Percentiles rank a stretch among this genome's conserved stretches.
These are phyloP conservation scores for Calvatia gigantea DNA, from an alignment of 768 basidiomycete species.

Conservation along the genomic window DNA sequence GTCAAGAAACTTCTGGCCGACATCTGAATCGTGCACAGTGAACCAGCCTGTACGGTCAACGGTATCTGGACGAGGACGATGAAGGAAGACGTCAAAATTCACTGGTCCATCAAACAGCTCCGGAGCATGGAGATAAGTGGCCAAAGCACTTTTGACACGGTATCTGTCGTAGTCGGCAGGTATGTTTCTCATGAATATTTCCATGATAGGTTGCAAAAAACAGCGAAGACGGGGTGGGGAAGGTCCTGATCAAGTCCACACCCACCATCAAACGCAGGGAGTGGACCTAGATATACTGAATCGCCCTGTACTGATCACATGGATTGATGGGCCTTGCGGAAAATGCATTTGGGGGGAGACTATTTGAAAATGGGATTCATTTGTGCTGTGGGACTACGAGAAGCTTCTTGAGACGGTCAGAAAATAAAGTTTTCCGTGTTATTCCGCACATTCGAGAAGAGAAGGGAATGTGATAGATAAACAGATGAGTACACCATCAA, in stretches of 20 bases:
- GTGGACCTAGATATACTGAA: background rate
- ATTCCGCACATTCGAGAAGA: background rate
- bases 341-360: too few relatives aligned
- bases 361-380: background rate
- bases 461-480: background rate
- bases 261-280: background rate
- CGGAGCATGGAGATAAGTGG: constrained; percentile 40
- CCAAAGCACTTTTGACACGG: constrained; percentile 33
- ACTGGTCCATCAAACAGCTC: constrained; percentile 31
- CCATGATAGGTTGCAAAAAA: constrained; percentile 24
- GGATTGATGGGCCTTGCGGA: too few relatives aligned
- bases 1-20: constrained; percentile 39
- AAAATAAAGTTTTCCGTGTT: too few relatives aligned
- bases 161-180: constrained; percentile 24
- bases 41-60: constrained; percentile 42
- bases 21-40: constrained; percentile 40
- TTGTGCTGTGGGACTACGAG: background rate
- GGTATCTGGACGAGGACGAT: constrained; percentile 23
- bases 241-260: constrained; percentile 3
- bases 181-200: constrained; percentile 36
- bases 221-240: background rate
- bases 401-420: background rate
- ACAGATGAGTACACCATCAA: background rate
- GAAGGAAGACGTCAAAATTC: constrained; percentile 53
- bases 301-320: too few relatives aligned